These are phyloP conservation scores for Aspergillus olivimuriae DNA, from an alignment of 495 filamentous ascomycete genomes.

Conservation along the genomic window DNA sequence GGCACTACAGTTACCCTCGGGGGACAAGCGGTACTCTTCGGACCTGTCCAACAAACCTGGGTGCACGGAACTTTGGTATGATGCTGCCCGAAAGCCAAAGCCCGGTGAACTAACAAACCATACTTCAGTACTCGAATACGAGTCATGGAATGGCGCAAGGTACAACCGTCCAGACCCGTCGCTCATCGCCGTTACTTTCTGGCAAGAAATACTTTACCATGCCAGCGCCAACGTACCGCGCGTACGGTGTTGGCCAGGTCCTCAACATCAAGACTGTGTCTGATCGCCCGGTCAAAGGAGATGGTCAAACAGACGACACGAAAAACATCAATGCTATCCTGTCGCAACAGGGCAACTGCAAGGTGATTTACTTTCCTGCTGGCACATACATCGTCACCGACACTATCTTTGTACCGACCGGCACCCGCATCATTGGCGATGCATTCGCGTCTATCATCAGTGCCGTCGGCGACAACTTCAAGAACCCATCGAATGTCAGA, in stretches of 20 bases:
- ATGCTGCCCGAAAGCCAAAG: not conserved
- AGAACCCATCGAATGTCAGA: conserved; percentile 35
- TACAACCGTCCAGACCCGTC: conserved; percentile 11
- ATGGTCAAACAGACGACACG: conserved; percentile 34
- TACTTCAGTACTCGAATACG: too few species aligned
- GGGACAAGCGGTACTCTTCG: conserved; percentile 10
- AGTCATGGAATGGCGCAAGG: conserved; percentile 10
- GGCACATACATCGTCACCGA: conserved; percentile 52
- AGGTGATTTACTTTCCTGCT: conserved; percentile 50
- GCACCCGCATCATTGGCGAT: conserved; percentile 47
- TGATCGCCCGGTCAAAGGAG: conserved; percentile 24
- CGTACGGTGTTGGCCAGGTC: conserved; percentile 28
- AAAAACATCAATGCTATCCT: conserved; percentile 44
- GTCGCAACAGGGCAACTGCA: conserved; percentile 33
- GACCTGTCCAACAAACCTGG: conserved; percentile 22
- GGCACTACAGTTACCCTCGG: conserved; percentile 18
- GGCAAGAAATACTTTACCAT: conserved; percentile 22
- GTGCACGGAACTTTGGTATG: conserved; percentile 24
- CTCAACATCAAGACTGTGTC: conserved; percentile 41
- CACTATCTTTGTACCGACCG: conserved; percentile 46
- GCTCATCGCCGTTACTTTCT: conserved; percentile 10
- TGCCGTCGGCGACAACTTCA: conserved; percentile 41
- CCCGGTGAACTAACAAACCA: too few species aligned
- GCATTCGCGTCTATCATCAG: conserved; percentile 38
- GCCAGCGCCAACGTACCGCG: conserved; percentile 39